phyloP scores from a whole-genome alignment of 768 basidiomycete genomes.

The Hirschioporus abietinus region DNA sequence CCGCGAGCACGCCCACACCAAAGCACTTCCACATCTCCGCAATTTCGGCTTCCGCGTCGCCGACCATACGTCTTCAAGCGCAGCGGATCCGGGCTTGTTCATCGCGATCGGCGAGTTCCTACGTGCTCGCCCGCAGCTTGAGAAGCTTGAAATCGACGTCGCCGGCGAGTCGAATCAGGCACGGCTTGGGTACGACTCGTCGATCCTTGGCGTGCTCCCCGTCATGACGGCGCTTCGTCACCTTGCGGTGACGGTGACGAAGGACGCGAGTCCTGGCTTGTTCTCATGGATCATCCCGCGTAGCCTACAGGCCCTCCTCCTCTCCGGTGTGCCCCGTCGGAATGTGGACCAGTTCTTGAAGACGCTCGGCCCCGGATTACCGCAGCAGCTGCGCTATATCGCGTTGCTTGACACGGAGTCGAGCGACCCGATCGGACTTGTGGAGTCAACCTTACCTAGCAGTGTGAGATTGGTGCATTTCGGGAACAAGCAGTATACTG shows the following conservation, averaged over 20 bases:
- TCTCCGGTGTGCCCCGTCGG: conserved; percentile 23
- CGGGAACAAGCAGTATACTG: conserved; percentile 51
- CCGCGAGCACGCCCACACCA: conserved; percentile 30
- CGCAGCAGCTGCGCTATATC: conserved; percentile 47
- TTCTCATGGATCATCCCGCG: conserved; percentile 67
- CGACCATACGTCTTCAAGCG: conserved; percentile 36
- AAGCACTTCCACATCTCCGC: conserved; percentile 54
- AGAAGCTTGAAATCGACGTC: conserved; percentile 47
- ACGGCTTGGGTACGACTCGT: conserved; percentile 61
- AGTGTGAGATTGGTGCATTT: conserved; percentile 47
- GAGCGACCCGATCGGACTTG: conserved; percentile 33
- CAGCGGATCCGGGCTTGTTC: conserved; percentile 55
- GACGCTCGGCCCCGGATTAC: conserved; percentile 49
- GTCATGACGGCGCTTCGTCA: conserved; percentile 45
- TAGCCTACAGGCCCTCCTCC: conserved; percentile 39
- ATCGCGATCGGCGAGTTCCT: conserved; percentile 65
- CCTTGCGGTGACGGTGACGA: conserved; percentile 57
- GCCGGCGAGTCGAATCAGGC: conserved; percentile 31
- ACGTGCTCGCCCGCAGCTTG: conserved; percentile 45
- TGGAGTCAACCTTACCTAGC: conserved; percentile 59
- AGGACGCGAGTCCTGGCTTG: conserved; percentile 55
- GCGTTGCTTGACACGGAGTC: conserved; percentile 47
- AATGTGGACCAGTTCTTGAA: conserved; percentile 40
- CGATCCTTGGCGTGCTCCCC: conserved; percentile 67
- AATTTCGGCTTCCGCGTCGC: conserved; percentile 54